phyloP scores from a whole-genome alignment of 768 basidiomycete genomes.

The Scleroderma bovista region DNA sequence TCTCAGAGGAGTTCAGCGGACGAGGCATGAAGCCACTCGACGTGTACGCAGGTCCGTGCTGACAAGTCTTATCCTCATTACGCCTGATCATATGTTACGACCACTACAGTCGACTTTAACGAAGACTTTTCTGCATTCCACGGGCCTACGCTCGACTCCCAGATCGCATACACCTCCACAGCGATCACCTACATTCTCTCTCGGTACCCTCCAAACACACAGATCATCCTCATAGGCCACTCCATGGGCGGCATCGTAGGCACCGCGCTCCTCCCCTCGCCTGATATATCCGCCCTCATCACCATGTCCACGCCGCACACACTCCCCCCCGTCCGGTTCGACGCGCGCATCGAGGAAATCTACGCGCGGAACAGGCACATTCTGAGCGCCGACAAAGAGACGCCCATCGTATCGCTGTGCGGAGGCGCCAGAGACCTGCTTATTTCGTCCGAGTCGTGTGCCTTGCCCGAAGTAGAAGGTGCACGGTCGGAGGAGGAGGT shows the following conservation, averaged over 20 bases:
- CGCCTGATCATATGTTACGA: neutral
- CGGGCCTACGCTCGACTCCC: constrained; percentile 78
- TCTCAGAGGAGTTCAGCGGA: constrained; percentile 50
- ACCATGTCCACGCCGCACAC: constrained; percentile 96
- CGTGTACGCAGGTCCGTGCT: constrained; percentile 71
- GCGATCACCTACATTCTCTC: constrained; percentile 78
- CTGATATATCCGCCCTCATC: constrained; percentile 68
- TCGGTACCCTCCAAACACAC: constrained; percentile 57
- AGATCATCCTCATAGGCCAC: constrained; percentile 80
- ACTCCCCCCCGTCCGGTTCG: constrained; percentile 84
- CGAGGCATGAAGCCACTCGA: constrained; percentile 56
- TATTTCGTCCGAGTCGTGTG: constrained; percentile 87
- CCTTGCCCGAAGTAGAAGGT: constrained; percentile 37
- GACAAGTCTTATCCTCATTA: neutral
- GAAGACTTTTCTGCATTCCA: constrained; percentile 97
- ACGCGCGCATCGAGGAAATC: constrained; percentile 70
- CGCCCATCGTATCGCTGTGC: constrained; percentile 77
- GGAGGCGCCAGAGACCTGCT: constrained; percentile 90
- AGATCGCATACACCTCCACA: constrained; percentile 67
- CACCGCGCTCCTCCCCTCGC: constrained; percentile 65
- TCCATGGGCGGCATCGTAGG: constrained; percentile 98
- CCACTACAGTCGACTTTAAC: constrained; percentile 74
- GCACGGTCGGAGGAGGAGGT: constrained; percentile 5
- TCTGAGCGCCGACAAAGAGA: constrained; percentile 42
- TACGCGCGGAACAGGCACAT: constrained; percentile 45